A percentile compares a stretch with the other conserved stretches of the same genome.
Evolutionary conservation across 805 yeast genomes (phyloP).

Genomic region (Wickerhamiella azyma): DNA sequence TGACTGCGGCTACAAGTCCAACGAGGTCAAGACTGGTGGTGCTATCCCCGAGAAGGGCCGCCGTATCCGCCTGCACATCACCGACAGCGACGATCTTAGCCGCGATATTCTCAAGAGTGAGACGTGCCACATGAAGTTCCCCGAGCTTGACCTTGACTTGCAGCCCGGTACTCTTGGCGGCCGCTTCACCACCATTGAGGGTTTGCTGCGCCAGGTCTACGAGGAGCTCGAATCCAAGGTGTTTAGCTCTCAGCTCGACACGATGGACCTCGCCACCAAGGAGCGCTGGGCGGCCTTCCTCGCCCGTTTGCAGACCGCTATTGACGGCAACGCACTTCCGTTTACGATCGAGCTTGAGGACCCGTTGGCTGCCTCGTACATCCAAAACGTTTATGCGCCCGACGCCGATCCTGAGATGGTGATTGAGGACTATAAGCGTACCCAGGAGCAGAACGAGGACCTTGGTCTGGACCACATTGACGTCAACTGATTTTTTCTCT

Average conservation of each 20-base stretch:
- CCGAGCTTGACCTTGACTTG: conserved; percentile 80
- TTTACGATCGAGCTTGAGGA: conserved; percentile 86
- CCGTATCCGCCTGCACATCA: conserved; percentile 54
- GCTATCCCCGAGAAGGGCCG: conserved; percentile 80
- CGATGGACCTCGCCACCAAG: conserved; percentile 70
- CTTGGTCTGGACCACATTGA: conserved; percentile 51
- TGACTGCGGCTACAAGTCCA: conserved; percentile 86
- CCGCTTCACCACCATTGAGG: conserved; percentile 93
- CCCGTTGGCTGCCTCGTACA: conserved; percentile 88
- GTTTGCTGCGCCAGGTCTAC: conserved; percentile 72
- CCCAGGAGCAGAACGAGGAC: conserved; percentile 78
- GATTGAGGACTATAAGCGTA: conserved; percentile 81
- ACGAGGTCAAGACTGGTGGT: conserved; percentile 98
- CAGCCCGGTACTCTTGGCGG: conserved; percentile 97
- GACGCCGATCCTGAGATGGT: conserved; percentile 94
- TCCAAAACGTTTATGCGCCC: conserved; percentile 98
- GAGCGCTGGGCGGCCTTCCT: conserved; percentile 76
- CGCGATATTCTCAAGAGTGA: conserved; percentile 92
- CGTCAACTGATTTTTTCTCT: conserved; percentile 19
- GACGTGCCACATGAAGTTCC: conserved; percentile 73
- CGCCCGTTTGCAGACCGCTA: conserved; percentile 57
- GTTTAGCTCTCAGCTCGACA: conserved; percentile 73
- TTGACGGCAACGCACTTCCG: conserved; percentile 55
- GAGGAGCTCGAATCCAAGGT: conserved; percentile 83
- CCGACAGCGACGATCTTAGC: conserved; percentile 83